Base-by-base conservation (phyloP, 2,329 filamentous ascomycete species). In the Sphaerulina populicola region DNA sequence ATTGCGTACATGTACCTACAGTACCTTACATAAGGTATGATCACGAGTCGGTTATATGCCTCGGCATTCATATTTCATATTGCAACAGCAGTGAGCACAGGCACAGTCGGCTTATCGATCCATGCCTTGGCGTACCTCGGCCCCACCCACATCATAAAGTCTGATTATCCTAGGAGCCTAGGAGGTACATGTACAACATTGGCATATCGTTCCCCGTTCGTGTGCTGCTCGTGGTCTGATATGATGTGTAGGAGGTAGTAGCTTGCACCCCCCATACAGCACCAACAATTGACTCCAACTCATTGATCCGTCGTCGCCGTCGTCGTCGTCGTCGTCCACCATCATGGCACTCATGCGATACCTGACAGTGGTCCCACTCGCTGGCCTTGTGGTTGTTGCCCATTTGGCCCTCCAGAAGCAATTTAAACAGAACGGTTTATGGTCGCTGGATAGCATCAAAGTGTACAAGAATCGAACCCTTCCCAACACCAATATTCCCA, bases 401-500 rank as follows among this genome's bases (percentile, higher is more conserved):
- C 52, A 59, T 36, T 51, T 60, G 23, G 42, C 53, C 9, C 48
- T 59, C 6, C 45, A 40, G 42, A 54, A 56, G 44, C 58, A 60
- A 47, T 38, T 54, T 12, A 55, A 57, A 44, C 47, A 50, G 49
- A 60, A 60, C 37, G 58, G 58, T 44, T 53, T 57, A 18, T 40
- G 57, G 45, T 44, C 38, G 4, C 37, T 59, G 2, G 51, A 51
- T 6, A 43, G 39, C 8, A 40, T 60, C 46, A 36, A 57, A 21
- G 49, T 42, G 23, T 58, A 54, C 47, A 56, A 43, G 12, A 56
- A 51, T 35, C 44, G 49, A 11, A 51, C 47, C 10, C 45, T 60
- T 7, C 57, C 57, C 3, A 56, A 55, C 48, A 59, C 58, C 29
- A 52, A 53, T 3, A 58, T 60, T 6, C 57, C 55, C 4, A 54